Percentiles rank a stretch among this genome's conserved stretches.
Conservation (phyloP, 2,329 filamentous ascomycete genomes). For the Diaporthe nobilis region DNA sequence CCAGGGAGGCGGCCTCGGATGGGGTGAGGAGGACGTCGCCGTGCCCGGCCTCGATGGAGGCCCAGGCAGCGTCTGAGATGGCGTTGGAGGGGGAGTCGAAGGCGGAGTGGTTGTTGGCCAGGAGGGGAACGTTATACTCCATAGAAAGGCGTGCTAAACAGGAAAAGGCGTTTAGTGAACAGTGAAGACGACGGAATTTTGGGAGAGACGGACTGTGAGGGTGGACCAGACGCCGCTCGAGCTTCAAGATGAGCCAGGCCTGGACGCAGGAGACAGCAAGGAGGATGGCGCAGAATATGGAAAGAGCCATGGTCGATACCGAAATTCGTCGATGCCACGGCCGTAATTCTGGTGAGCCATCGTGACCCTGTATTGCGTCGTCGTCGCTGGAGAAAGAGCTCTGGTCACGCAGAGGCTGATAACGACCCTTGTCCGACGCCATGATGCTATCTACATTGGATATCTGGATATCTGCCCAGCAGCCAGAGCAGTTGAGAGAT, state of each 20-base stretch:
- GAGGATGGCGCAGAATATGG: neutral
- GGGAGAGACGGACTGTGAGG: neutral
- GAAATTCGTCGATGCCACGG: neutral
- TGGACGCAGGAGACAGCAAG: neutral
- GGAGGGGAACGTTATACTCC: neutral
- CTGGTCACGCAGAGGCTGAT: neutral
- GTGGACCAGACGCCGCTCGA: neutral
- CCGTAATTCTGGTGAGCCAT: neutral
- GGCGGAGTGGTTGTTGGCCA: neutral
- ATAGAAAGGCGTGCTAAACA: neutral
- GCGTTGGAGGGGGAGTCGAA: neutral
- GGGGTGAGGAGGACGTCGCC: conserved; percentile 45
- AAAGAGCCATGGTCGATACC: neutral
- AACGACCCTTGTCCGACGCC: neutral
- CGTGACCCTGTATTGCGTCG: neutral
- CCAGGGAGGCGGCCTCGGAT: conserved; percentile 43
- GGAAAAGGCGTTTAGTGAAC: neutral
- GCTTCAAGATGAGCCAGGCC: neutral
- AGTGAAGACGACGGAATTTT: neutral
- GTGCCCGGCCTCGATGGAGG: conserved; percentile 43
- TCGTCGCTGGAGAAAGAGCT: neutral
- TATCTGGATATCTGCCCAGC: neutral
- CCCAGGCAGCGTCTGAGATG: conserved; percentile 23
- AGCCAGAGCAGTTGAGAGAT: neutral
- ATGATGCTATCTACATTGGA: conserved; percentile 2